Conservation (phyloP, 768 basidiomycete species). For the Polyporus arcularius region DNA sequence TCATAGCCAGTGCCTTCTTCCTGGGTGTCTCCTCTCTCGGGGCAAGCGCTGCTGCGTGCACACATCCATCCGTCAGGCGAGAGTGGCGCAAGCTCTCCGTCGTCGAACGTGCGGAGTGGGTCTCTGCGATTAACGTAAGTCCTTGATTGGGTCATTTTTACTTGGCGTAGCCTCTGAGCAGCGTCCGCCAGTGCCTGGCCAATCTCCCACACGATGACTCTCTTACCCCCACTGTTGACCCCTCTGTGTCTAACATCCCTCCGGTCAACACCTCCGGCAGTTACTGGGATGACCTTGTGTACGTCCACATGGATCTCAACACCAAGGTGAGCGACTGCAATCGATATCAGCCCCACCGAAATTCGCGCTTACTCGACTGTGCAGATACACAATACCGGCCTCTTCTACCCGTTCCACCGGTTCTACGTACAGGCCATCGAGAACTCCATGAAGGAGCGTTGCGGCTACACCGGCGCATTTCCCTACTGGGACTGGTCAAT, state of each 20-base stretch:
- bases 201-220: conserved; percentile 8
- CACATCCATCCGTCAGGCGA: conserved; percentile 21
- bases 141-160: neutral
- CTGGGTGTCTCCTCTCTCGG: neutral
- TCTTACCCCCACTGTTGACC: conserved; percentile 9
- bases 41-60: conserved; percentile 14
- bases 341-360: too few species aligned
- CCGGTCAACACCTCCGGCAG: conserved; percentile 16
- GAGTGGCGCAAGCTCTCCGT: conserved; percentile 25
- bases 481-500: conserved; percentile 35
- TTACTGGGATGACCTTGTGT: conserved; percentile 24
- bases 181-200: neutral
- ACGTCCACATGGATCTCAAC: conserved; percentile 31
- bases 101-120: conserved; percentile 24
- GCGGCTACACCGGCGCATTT: conserved; percentile 24
- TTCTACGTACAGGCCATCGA: conserved; percentile 26
- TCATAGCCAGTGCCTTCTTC: neutral
- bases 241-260: conserved; percentile 11
- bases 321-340: conserved; percentile 9
- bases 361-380: too few species aligned
- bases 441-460: conserved; percentile 22
- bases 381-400: conserved; percentile 27
- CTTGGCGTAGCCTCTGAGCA: neutral
- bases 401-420: conserved; percentile 33
- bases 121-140: conserved; percentile 26